Evolutionary conservation across 2,329 filamentous ascomycete species (phyloP).

Genomic region (Ceratocystiopsis brevicomis): DNA sequence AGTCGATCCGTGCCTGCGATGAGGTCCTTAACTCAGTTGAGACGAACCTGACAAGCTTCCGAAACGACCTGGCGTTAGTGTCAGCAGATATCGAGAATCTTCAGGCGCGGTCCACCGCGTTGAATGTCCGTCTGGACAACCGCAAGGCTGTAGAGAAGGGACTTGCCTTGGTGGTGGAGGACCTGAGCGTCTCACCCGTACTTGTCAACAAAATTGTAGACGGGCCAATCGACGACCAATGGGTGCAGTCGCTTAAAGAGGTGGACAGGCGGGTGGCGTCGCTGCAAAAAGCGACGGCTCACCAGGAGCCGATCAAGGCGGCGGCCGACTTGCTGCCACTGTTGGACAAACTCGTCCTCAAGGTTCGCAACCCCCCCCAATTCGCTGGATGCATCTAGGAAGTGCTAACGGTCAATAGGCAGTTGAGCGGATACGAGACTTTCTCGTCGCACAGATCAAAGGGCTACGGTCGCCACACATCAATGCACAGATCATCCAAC

Average conservation of each 20-base stretch:
- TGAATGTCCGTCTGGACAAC: slow-evolving; percentile 77
- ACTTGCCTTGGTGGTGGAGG: slow-evolving; percentile 74
- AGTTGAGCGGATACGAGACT: slow-evolving; percentile 85
- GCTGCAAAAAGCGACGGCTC: slow-evolving; percentile 31
- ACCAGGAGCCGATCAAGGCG: slow-evolving; percentile 46
- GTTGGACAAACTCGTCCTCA: slow-evolving; percentile 64
- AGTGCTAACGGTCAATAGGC: slow-evolving; percentile 30
- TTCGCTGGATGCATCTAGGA: neutral
- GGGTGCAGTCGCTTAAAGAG: slow-evolving; percentile 67
- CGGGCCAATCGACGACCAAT: slow-evolving; percentile 74
- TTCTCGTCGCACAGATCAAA: slow-evolving; percentile 86
- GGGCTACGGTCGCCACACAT: slow-evolving; percentile 85
- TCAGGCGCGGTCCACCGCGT: slow-evolving; percentile 63
- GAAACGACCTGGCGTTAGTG: slow-evolving; percentile 77
- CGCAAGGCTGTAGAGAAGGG: slow-evolving; percentile 76
- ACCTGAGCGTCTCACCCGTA: slow-evolving; percentile 70
- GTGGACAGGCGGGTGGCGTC: slow-evolving; percentile 59
- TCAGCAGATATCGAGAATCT: slow-evolving; percentile 90
- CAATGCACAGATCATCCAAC: slow-evolving; percentile 92
- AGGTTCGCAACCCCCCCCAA: slow-evolving; percentile 30
- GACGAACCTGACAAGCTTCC: slow-evolving; percentile 77
- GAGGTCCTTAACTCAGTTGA: slow-evolving; percentile 87
- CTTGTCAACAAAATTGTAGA: slow-evolving; percentile 74
- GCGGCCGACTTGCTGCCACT: slow-evolving; percentile 70
- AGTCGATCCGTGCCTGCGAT: slow-evolving; percentile 77